A percentile compares a stretch with the other conserved stretches of the same genome.
These are phyloP conservation scores for Psidium guajava DNA, from an alignment of 345 rosid genomes.

Conservation along the genomic window DNA sequence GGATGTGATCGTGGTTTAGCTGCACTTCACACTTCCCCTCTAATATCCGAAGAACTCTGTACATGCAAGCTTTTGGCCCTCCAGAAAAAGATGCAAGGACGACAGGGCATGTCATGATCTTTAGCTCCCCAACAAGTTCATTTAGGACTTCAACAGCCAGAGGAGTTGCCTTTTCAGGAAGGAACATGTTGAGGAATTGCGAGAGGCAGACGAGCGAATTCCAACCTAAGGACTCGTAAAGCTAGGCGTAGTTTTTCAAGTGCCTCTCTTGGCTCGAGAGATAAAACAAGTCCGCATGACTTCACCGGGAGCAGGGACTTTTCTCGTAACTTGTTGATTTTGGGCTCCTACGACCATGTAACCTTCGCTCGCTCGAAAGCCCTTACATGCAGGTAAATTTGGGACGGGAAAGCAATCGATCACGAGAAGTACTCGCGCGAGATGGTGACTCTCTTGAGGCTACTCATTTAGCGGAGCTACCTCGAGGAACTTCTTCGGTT, in stretches of 20 bases:
- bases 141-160: conserved; percentile 53
- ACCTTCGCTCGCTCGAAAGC: no score
- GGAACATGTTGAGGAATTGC: conserved; percentile 74
- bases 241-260: conserved; percentile 49
- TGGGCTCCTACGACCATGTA: no score
- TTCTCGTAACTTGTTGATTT: no score
- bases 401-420: no score
- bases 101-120: conserved; percentile 57
- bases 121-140: conserved; percentile 66
- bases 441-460: no score
- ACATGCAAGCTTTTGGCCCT: conserved; percentile 89
- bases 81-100: conserved; percentile 87
- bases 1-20: conserved; percentile 47
- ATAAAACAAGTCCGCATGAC: no score
- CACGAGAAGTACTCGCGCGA: no score
- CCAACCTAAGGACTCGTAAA: conserved; percentile 63
- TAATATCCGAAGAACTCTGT: conserved; percentile 77
- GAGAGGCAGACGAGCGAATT: conserved; percentile 80
- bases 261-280: conserved; percentile 70
- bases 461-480: conserved; percentile 4
- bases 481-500: background rate
- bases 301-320: no score
- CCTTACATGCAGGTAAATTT: no score
- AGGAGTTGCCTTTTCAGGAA: conserved; percentile 66
- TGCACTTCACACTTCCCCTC: conserved; percentile 45